Conservation (phyloP, 495 filamentous ascomycete genomes). For the Cercophora newfieldiana region DNA sequence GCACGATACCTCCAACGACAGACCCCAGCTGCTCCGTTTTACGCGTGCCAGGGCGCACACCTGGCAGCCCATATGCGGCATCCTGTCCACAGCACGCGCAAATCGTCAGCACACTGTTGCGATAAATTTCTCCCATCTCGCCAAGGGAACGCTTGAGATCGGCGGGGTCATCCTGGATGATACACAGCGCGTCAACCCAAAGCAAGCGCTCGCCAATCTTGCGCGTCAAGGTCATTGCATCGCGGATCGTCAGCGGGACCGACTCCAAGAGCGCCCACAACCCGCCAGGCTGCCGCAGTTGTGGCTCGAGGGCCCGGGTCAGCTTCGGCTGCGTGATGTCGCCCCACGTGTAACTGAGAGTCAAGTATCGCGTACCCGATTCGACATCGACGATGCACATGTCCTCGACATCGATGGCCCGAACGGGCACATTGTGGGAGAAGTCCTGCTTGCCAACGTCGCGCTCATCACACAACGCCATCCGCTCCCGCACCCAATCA, state of each 20-base stretch:
- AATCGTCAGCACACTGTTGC: not conserved
- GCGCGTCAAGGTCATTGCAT: not conserved
- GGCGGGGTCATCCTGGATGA: not conserved
- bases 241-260: not conserved
- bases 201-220: not conserved
- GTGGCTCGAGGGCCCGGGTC: not conserved
- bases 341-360: not conserved
- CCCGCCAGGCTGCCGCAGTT: not conserved
- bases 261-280: not conserved
- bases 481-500: not conserved
- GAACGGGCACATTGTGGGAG: not conserved
- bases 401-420: constrained; percentile 4
- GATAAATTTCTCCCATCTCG: not conserved
- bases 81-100: not conserved
- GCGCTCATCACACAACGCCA: not conserved
- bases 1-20: not conserved
- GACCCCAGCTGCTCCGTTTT: not conserved
- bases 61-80: not conserved
- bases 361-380: not conserved
- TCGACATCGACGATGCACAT: not conserved
- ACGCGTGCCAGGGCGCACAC: not conserved
- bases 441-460: not conserved
- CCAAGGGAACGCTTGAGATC: not conserved
- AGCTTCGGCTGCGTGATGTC: not conserved
- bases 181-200: not conserved